Percentiles rank a stretch among this genome's conserved stretches.
phyloP scores from a whole-genome alignment of 352 stramenopile genomes.

The Phytophthora citricola region DNA sequence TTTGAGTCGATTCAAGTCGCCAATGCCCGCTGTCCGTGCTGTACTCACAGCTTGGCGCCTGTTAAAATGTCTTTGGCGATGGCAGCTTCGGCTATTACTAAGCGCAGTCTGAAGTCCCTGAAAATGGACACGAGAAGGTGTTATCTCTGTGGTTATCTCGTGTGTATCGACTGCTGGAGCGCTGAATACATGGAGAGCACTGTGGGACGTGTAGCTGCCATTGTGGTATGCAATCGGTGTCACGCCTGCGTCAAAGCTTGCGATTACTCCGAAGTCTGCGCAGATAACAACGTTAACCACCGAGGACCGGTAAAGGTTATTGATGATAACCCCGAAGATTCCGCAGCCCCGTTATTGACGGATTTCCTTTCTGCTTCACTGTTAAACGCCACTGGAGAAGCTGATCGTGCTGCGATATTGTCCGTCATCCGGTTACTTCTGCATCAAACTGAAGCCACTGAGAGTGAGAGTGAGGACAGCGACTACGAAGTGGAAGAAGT shows the following conservation, averaged over 20 bases:
- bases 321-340: slow-evolving; percentile 16
- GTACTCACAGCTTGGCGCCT: slow-evolving; percentile 32
- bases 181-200: slow-evolving; percentile 37
- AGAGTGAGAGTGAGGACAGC: slow-evolving; percentile 4
- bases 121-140: slow-evolving; percentile 34
- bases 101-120: slow-evolving; percentile 12
- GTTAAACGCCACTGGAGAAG: slow-evolving; percentile 15
- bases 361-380: slow-evolving; percentile 43
- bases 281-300: slow-evolving; percentile 16
- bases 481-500: slow-evolving; percentile 17
- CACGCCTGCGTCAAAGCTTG: slow-evolving; percentile 28
- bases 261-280: slow-evolving; percentile 33
- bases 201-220: slow-evolving; percentile 21
- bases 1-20: slow-evolving; percentile 15
- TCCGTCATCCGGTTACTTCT: slow-evolving; percentile 44
- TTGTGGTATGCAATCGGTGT: slow-evolving; percentile 35
- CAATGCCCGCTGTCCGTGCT: slow-evolving; percentile 36
- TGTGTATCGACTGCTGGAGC: slow-evolving; percentile 34
- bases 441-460: slow-evolving; percentile 14
- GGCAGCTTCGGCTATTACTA: slow-evolving; percentile 25
- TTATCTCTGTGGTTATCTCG: slow-evolving; percentile 37
- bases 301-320: slow-evolving; percentile 27
- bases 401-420: slow-evolving; percentile 27
- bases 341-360: slow-evolving; percentile 20
- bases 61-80: slow-evolving; percentile 30